phyloP scores from a whole-genome alignment of 2,329 filamentous ascomycete genomes.

The Cladophialophora yegresii region DNA sequence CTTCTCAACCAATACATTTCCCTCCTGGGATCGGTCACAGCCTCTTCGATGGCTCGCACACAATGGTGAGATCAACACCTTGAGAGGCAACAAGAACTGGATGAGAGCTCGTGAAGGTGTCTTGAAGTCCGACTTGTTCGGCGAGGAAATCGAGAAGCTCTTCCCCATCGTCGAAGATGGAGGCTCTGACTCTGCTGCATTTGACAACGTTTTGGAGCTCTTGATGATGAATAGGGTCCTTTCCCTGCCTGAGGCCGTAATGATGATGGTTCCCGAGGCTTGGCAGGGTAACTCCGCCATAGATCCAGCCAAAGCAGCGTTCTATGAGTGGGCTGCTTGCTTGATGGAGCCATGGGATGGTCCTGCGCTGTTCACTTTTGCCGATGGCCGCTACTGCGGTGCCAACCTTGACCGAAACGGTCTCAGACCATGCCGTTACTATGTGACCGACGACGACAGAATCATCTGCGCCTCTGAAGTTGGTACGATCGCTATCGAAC shows the following conservation, averaged over 20 bases:
- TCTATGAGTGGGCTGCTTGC: conserved; percentile 98
- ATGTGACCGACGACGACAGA: conserved; percentile 92
- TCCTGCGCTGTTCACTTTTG: conserved; percentile 93
- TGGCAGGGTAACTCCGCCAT: conserved; percentile 93
- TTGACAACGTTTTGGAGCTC: conserved; percentile 93
- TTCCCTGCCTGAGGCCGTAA: conserved; percentile 91
- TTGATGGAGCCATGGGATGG: conserved; percentile 99
- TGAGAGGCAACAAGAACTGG: conserved; percentile 99
- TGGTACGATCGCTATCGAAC: conserved; percentile 87
- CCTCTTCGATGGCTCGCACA: conserved; percentile 95
- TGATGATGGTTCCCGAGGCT: conserved; percentile 97
- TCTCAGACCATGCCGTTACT: conserved; percentile 92
- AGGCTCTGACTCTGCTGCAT: conserved; percentile 93
- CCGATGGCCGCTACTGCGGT: conserved; percentile 93
- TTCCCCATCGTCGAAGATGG: conserved; percentile 97
- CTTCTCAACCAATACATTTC: conserved; percentile 98
- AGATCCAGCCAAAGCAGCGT: conserved; percentile 93
- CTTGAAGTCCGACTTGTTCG: conserved; percentile 89
- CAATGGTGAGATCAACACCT: conserved; percentile 97
- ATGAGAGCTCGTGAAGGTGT: conserved; percentile 96
- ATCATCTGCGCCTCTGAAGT: conserved; percentile 98
- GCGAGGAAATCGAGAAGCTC: conserved; percentile 83
- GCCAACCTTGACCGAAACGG: conserved; percentile 96
- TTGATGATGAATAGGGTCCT: conserved; percentile 94
- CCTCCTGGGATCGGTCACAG: conserved; percentile 96